Evolutionary conservation across 805 yeast genomes (phyloP).

Genomic region (Saccharomycopsis microspora): DNA sequence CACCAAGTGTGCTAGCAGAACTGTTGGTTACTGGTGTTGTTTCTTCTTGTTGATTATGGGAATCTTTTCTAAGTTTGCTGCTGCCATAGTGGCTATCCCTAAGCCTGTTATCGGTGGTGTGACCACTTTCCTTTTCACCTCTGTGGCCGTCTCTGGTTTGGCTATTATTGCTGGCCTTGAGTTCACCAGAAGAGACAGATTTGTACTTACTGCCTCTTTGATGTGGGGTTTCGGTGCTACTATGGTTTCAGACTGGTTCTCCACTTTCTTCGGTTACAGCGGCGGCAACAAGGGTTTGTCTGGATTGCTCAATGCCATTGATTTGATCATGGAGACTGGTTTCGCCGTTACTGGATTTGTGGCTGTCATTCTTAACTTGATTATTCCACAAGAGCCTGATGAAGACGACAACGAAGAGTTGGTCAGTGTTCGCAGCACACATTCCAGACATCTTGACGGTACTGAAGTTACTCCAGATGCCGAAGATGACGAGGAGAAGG

Average conservation of each 20-base stretch:
- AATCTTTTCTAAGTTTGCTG: slow-evolving; percentile 74
- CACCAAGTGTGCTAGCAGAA: slow-evolving; percentile 83
- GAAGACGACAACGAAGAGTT: slow-evolving; percentile 24
- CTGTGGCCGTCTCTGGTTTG: slow-evolving; percentile 68
- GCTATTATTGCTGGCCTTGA: slow-evolving; percentile 40
- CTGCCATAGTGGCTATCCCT: slow-evolving; percentile 80
- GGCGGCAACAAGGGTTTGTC: slow-evolving; percentile 45
- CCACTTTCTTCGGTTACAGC: slow-evolving; percentile 47
- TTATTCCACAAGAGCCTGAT: slow-evolving; percentile 49
- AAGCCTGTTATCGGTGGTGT: slow-evolving; percentile 77
- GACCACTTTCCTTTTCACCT: slow-evolving; percentile 66
- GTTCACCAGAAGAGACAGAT: slow-evolving; percentile 64
- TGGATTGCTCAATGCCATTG: slow-evolving; percentile 61
- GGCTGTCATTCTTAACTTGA: slow-evolving; percentile 47
- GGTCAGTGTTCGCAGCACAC: slow-evolving; percentile 13
- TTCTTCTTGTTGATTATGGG: slow-evolving; percentile 82
- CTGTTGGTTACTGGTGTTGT: slow-evolving; percentile 71
- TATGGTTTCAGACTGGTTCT: slow-evolving; percentile 56
- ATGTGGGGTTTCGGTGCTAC: slow-evolving; percentile 59
- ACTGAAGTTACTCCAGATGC: slow-evolving; percentile 6
- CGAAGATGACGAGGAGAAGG: slow-evolving; percentile 2
- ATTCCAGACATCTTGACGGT: slow-evolving; percentile 14
- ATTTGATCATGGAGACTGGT: slow-evolving; percentile 61
- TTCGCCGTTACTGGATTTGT: slow-evolving; percentile 60
- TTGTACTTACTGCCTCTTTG: slow-evolving; percentile 54